Percentiles rank a stretch among this genome's conserved stretches.
phyloP scores from a whole-genome alignment of 805 yeast species.

The Debaryomyces tyrocola region DNA sequence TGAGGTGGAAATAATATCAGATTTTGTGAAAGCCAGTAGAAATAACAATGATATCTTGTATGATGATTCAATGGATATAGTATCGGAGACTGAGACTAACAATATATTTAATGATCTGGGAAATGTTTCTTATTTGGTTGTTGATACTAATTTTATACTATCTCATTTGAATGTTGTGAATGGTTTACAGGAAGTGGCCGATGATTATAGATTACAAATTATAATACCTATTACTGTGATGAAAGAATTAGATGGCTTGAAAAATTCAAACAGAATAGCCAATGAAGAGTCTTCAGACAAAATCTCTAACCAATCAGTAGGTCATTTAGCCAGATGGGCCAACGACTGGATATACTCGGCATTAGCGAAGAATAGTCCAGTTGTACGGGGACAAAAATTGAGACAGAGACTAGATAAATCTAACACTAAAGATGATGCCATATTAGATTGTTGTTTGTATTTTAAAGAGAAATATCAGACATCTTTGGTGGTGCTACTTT shows the following conservation, averaged over 20 bases:
- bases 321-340: slow-evolving; percentile 66
- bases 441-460: slow-evolving; percentile 79
- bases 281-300: slow-evolving; percentile 10
- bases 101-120: slow-evolving; percentile 14
- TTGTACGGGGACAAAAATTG: slow-evolving; percentile 64
- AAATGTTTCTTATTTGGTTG: slow-evolving; percentile 48
- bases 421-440: slow-evolving; percentile 71
- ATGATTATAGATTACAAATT: slow-evolving; percentile 46
- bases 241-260: slow-evolving; percentile 81
- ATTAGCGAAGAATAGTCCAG: slow-evolving; percentile 51
- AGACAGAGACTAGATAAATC: slow-evolving; percentile 50
- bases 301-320: slow-evolving; percentile 39
- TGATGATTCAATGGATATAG: slow-evolving; percentile 17
- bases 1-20: slow-evolving; percentile 45
- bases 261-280: slow-evolving; percentile 36
- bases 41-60: slow-evolving; percentile 4
- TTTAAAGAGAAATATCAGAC: slow-evolving; percentile 41
- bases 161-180: slow-evolving; percentile 65
- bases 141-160: slow-evolving; percentile 83
- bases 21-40: slow-evolving; percentile 23
- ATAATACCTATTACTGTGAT: slow-evolving; percentile 72
- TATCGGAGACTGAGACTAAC: slow-evolving; percentile 15
- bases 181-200: slow-evolving; percentile 43
- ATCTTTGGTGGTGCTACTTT: slow-evolving; percentile 56
- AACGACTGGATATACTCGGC: slow-evolving; percentile 72